Evolutionary conservation across 1,284 basidiomycete species (phyloP).

Genomic region (Mycena citricolor): DNA sequence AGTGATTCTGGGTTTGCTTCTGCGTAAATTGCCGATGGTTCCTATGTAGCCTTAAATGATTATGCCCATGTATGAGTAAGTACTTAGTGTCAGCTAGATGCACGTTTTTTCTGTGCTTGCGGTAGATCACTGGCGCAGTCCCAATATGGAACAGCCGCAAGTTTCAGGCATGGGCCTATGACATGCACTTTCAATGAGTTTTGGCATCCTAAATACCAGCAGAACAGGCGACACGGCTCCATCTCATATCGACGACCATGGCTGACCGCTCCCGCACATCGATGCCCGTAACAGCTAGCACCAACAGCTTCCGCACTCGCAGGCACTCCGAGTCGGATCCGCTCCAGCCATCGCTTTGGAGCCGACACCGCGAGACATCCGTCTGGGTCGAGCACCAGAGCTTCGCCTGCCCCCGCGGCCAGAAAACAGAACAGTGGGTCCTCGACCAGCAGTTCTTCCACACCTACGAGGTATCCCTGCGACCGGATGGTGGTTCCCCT

Average conservation of each 20-base stretch:
- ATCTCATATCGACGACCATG: too few relatives aligned
- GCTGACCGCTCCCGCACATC: too few relatives aligned
- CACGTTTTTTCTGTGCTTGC: too few relatives aligned
- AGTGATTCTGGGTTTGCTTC: conserved; percentile 62
- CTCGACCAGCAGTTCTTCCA: conserved; percentile 52
- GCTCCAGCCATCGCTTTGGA: conserved; percentile 5
- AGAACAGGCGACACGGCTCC: too few relatives aligned
- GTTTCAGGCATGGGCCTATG: too few relatives aligned
- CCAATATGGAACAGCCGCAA: too few relatives aligned
- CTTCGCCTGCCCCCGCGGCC: conserved; percentile 2
- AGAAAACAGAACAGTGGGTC: conserved; percentile 61
- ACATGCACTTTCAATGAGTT: too few relatives aligned
- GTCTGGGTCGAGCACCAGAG: conserved; percentile 56
- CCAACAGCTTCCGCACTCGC: conserved; percentile 12
- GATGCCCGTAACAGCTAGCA: conserved; percentile 24
- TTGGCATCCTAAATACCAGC: too few relatives aligned
- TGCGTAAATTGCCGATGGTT: conserved; percentile 37
- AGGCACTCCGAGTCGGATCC: not conserved
- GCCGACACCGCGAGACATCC: conserved; percentile 32
- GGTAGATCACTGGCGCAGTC: too few relatives aligned
- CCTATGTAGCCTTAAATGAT: too few relatives aligned
- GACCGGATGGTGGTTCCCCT: conserved; percentile 41
- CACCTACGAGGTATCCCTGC: conserved; percentile 30
- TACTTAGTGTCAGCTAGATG: too few relatives aligned
- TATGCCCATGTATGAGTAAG: too few relatives aligned